A percentile compares a stretch with the other conserved stretches of the same genome.
Conservation (phyloP, 257 asterid species). For the Mentha longifolia region DNA sequence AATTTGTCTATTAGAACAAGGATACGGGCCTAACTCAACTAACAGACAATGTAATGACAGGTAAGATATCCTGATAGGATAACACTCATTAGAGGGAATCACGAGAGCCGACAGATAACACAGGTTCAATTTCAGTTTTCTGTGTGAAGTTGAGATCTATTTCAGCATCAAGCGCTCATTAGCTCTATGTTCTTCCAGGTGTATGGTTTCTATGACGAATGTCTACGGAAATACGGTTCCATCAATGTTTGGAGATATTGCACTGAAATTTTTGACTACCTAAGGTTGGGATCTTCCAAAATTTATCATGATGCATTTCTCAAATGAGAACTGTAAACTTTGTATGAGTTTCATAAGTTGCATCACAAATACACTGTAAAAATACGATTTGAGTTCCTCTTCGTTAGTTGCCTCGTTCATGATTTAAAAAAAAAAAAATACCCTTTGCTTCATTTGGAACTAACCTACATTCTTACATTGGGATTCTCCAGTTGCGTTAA, state of each 20-base stretch:
- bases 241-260: constrained; percentile 98
- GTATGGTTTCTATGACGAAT: constrained; percentile 98
- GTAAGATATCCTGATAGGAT: constrained; percentile 97
- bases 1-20: constrained; percentile 7
- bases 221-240: constrained; percentile 93
- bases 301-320: constrained; percentile 21
- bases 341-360: constrained; percentile 23
- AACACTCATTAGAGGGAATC: constrained; percentile 96
- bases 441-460: constrained; percentile 7
- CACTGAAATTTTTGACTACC: constrained; percentile 92
- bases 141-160: constrained; percentile 25
- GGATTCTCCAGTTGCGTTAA: not conserved
- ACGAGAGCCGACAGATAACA: constrained; percentile 97
- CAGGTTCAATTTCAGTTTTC: constrained; percentile 61
- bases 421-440: not conserved
- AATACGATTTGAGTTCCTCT: constrained; percentile 12
- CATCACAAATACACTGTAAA: not conserved
- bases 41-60: constrained; percentile 50
- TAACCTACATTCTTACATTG: constrained; percentile 5
- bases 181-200: constrained; percentile 58
- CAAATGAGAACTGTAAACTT: constrained; percentile 9
- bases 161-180: constrained; percentile 21
- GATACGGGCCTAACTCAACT: constrained; percentile 24
- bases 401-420: not conserved
- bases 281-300: constrained; percentile 63